A percentile compares a stretch with the other conserved stretches of the same genome.
Evolutionary conservation across 2,329 filamentous ascomycete genomes (phyloP).

Genomic region (Neofusicoccum sp.): DNA sequence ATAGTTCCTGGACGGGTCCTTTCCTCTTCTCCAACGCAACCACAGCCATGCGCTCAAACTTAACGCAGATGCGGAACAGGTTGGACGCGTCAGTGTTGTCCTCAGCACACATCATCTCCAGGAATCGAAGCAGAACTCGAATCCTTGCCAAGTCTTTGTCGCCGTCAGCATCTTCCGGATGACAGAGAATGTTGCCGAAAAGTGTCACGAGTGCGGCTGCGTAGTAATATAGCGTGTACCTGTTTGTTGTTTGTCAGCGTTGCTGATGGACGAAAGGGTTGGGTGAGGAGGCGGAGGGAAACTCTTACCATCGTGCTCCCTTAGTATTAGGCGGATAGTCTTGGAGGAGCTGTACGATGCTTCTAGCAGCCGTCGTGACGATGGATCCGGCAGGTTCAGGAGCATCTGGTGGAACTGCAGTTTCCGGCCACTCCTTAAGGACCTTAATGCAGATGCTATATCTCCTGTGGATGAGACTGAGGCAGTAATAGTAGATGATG

Average conservation of each 20-base stretch:
- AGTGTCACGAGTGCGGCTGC: neutral
- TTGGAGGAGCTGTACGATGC: neutral
- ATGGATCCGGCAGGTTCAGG: neutral
- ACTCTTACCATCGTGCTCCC: neutral
- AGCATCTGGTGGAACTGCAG: neutral
- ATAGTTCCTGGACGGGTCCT: neutral
- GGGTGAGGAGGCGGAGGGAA: no score
- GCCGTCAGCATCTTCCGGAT: neutral
- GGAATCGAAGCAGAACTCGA: neutral
- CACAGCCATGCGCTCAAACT: neutral
- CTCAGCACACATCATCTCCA: neutral
- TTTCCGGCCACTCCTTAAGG: neutral
- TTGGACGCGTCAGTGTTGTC: neutral
- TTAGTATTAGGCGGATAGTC: neutral
- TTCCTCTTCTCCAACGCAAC: neutral
- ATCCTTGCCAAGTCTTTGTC: neutral
- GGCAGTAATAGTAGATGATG: constrained; percentile 3
- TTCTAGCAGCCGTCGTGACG: neutral
- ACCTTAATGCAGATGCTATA: neutral
- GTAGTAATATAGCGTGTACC: constrained; percentile 6
- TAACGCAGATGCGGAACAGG: neutral
- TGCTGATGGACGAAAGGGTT: neutral
- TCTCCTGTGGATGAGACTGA: neutral
- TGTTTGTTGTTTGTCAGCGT: neutral
- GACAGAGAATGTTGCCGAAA: neutral